These are phyloP conservation scores for Cryphonectria carpinicola DNA, from an alignment of 2,329 filamentous ascomycete species.

Conservation along the genomic window DNA sequence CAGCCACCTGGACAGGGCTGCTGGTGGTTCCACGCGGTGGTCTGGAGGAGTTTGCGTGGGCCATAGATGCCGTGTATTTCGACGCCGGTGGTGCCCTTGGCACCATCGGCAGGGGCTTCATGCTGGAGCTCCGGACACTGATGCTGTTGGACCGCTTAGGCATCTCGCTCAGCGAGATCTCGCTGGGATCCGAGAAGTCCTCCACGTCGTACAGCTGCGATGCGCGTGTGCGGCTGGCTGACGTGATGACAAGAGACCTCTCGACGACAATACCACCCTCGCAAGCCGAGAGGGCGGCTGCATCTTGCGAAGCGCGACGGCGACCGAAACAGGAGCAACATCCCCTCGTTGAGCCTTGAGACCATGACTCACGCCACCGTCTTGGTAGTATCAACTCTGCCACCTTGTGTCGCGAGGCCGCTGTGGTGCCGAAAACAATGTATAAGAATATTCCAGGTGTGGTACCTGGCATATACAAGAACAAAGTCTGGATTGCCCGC, in stretches of 20 bases:
- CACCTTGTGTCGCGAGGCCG: conserved; percentile 31
- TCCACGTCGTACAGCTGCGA: conserved; percentile 8
- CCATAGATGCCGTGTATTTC: background rate
- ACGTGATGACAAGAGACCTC: conserved; percentile 26
- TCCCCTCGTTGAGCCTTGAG: background rate
- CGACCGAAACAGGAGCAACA: background rate
- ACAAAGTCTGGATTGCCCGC: conserved; percentile 28
- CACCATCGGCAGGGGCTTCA: conserved; percentile 16
- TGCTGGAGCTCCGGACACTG: conserved; percentile 4
- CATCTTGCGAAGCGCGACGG: background rate
- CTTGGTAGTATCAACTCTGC: conserved; percentile 27
- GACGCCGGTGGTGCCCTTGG: conserved; percentile 12
- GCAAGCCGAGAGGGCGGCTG: background rate
- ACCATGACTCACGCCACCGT: conserved; percentile 15
- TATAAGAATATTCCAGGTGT: conserved; percentile 33
- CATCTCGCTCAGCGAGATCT: conserved; percentile 22
- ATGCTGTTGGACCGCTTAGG: conserved; percentile 9
- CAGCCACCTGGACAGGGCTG: background rate
- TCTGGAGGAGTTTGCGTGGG: background rate
- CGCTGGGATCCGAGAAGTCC: conserved; percentile 16
- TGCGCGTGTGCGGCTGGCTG: conserved; percentile 15
- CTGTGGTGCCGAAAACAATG: conserved; percentile 34
- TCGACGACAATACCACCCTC: conserved; percentile 23
- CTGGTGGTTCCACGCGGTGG: background rate
- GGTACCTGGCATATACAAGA: conserved; percentile 33